A percentile compares a stretch with the other conserved stretches of the same genome.
phyloP scores from a whole-genome alignment of 495 filamentous ascomycete species.

The Elasticomyces elasticus region DNA sequence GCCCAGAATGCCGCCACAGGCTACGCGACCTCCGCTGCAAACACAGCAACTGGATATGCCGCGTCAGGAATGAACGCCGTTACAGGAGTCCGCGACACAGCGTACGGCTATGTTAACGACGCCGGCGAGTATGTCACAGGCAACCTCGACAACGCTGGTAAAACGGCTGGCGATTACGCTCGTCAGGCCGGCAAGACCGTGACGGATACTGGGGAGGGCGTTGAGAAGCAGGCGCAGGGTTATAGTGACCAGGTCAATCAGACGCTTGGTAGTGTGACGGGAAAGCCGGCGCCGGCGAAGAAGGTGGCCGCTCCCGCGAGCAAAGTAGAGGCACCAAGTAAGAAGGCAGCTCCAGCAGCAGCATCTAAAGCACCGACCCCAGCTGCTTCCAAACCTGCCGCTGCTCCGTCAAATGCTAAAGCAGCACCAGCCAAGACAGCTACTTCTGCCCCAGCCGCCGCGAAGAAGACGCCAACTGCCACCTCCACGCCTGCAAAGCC shows the following conservation, averaged over 20 bases:
- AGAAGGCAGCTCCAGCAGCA: background rate
- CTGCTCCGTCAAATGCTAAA: background rate
- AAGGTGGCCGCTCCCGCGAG: background rate
- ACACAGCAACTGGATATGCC: background rate
- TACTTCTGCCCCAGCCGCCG: background rate
- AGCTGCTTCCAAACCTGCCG: background rate
- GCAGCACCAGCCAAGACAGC: background rate
- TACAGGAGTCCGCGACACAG: background rate
- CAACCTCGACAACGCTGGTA: constrained; percentile 6
- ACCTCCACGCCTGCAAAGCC: background rate
- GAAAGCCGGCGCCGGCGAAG: constrained; percentile 3
- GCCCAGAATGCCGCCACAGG: background rate
- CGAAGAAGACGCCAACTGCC: background rate
- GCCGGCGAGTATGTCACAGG: constrained; percentile 9
- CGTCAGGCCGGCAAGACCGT: background rate
- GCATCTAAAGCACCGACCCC: background rate
- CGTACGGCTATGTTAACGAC: constrained; percentile 6
- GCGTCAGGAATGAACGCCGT: background rate
- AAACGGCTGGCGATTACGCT: constrained; percentile 2
- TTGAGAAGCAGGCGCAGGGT: constrained; percentile 5
- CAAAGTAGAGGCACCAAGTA: background rate
- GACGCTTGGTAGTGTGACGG: background rate
- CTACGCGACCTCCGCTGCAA: background rate
- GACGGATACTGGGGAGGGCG: background rate
- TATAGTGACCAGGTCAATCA: background rate